Conservation (phyloP, 176 grass and related monocot species). For the Canna indica region DNA sequence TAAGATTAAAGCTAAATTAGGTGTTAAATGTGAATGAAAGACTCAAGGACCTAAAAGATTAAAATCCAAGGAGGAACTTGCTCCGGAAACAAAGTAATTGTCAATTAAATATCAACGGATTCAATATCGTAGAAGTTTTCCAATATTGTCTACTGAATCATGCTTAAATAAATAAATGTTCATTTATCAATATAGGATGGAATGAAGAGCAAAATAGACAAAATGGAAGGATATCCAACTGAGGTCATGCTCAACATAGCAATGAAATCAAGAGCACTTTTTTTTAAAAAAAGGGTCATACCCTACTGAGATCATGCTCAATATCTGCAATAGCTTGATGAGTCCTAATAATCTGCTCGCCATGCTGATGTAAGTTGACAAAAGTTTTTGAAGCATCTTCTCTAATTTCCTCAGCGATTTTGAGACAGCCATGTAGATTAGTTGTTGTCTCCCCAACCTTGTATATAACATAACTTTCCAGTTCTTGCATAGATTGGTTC, state of each 20-base stretch:
- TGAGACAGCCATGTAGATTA: conserved; percentile 39
- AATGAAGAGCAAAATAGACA: not conserved
- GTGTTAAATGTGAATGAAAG: not conserved
- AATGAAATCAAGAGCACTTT: no score
- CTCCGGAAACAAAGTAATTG: not conserved
- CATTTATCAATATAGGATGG: no score
- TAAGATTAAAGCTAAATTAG: not conserved
- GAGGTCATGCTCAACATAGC: no score
- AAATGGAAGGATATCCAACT: no score
- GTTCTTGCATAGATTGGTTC: conserved; percentile 56
- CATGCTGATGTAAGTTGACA: no score
- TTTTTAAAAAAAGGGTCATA: conserved; percentile 13
- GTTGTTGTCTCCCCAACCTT: conserved; percentile 68
- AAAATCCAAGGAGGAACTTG: not conserved
- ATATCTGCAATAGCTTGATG: no score
- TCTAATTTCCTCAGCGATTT: conserved; percentile 80
- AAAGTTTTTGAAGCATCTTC: no score
- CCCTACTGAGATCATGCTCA: conserved; percentile 75
- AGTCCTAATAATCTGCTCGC: no score
- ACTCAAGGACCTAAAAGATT: no score
- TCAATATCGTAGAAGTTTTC: not conserved
- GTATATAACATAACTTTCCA: conserved; percentile 61
- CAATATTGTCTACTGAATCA: not conserved
- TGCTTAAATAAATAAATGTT: not conserved
- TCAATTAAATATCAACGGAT: not conserved